phyloP scores from a whole-genome alignment of 768 basidiomycete genomes.

The Kwoniella sp. region DNA sequence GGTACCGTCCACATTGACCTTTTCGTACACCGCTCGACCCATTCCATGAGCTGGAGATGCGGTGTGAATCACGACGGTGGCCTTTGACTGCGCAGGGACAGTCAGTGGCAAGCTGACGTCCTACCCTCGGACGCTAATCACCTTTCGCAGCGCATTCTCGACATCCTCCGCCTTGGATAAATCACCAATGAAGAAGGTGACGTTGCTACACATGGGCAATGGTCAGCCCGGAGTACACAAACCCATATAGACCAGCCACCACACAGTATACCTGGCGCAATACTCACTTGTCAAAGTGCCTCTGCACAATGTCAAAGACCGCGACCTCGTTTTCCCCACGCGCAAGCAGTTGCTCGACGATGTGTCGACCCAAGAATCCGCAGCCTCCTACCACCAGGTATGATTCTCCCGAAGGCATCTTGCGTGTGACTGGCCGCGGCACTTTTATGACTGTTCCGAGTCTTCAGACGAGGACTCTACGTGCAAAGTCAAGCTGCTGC shows the following conservation, averaged over 20 bases:
- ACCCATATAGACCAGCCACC: too few species aligned
- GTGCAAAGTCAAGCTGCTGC: too few species aligned
- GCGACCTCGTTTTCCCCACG: conserved; percentile 71
- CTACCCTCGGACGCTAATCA: conserved; percentile 32
- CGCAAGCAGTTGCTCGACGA: conserved; percentile 76
- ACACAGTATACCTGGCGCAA: background rate
- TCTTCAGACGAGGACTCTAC: too few species aligned
- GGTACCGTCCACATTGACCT: conserved; percentile 78
- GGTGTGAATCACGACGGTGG: conserved; percentile 92
- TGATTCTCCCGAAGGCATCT: too few species aligned
- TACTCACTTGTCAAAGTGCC: conserved; percentile 61
- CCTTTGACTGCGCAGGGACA: conserved; percentile 58
- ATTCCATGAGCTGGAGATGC: conserved; percentile 75
- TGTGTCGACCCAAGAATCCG: conserved; percentile 62
- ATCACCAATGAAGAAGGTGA: conserved; percentile 79
- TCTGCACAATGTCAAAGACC: conserved; percentile 87
- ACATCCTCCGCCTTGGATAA: conserved; percentile 74
- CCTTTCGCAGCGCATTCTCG: conserved; percentile 67
- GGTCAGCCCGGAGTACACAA: too few species aligned
- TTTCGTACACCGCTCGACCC: conserved; percentile 71
- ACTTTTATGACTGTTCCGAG: too few species aligned
- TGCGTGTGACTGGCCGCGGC: too few species aligned
- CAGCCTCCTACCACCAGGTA: conserved; percentile 93
- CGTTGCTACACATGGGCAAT: conserved; percentile 47
- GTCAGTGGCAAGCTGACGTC: background rate